phyloP scores from a whole-genome alignment of 352 stramenopile species.

The Thraustochytrium sp. region DNA sequence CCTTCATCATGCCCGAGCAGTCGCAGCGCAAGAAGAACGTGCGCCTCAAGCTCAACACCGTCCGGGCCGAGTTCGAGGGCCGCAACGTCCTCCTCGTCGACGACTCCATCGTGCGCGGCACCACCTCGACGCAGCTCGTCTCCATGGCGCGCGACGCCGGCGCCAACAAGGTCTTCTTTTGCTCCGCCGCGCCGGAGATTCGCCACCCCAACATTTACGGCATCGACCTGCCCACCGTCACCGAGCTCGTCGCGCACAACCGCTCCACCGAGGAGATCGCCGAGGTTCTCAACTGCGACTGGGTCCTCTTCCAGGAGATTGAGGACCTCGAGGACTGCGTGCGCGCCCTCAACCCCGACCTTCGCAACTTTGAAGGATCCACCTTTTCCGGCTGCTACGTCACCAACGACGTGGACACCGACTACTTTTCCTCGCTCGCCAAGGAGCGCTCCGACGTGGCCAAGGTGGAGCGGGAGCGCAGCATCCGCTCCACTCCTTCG shows the following conservation, averaged over 20 bases:
- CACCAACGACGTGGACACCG: slow-evolving; percentile 34
- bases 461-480: slow-evolving; percentile 15
- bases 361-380: slow-evolving; percentile 10
- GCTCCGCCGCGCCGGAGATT: slow-evolving; percentile 90
- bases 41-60: slow-evolving; percentile 96
- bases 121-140: slow-evolving; percentile 94
- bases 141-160: slow-evolving; percentile 96
- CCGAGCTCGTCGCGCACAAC: slow-evolving; percentile 95
- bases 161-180: slow-evolving; percentile 92
- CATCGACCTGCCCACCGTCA: slow-evolving; percentile 96
- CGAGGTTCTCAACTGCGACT: slow-evolving; percentile 85
- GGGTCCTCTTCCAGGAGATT: slow-evolving; percentile 85
- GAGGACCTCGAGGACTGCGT: slow-evolving; percentile 78
- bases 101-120: slow-evolving; percentile 97
- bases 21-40: slow-evolving; percentile 89
- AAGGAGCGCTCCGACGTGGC: slow-evolving; percentile 1
- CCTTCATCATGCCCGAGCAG: slow-evolving; percentile 99
- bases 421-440: slow-evolving; percentile 34
- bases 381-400: slow-evolving; percentile 31
- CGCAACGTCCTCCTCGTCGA: slow-evolving; percentile 97
- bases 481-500: background rate
- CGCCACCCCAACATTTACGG: slow-evolving; percentile 99
- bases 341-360: slow-evolving; percentile 22
- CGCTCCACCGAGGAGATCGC: slow-evolving; percentile 87
- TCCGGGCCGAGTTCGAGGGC: slow-evolving; percentile 78